A percentile compares a stretch with the other conserved stretches of the same genome.
Evolutionary conservation across 2,329 filamentous ascomycete genomes (phyloP).

Genomic region (Fusarium sp.): DNA sequence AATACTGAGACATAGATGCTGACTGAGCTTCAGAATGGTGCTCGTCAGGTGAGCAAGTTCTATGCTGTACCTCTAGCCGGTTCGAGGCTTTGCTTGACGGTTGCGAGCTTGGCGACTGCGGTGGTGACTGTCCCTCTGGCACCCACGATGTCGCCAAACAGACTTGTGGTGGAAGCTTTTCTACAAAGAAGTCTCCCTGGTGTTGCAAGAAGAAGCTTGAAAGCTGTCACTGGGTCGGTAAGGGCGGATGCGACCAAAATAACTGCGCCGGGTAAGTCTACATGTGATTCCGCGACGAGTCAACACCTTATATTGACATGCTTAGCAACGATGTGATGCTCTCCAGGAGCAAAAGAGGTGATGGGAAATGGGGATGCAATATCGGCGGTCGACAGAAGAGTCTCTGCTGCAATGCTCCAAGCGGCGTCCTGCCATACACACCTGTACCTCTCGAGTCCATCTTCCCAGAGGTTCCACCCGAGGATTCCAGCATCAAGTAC

Average conservation of each 20-base stretch:
- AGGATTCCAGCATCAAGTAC: too few species aligned
- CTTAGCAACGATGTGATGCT: conserved; percentile 1
- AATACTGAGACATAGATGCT: conserved; percentile 2
- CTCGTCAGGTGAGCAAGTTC: conserved; percentile 3
- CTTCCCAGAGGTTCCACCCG: conserved; percentile 1
- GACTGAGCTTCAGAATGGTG: neutral
- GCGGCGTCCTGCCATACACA: neutral
- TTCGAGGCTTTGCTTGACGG: conserved; percentile 7
- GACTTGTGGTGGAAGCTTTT: conserved; percentile 1
- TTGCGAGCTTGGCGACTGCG: conserved; percentile 4
- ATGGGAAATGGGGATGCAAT: too few species aligned
- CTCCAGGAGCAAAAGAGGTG: neutral
- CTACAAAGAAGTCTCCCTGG: too few species aligned
- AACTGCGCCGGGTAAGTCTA: conserved; percentile 8
- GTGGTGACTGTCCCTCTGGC: conserved; percentile 5
- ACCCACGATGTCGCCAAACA: neutral
- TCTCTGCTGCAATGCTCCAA: conserved; percentile 5
- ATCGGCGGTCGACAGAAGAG: too few species aligned
- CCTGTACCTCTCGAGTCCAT: neutral
- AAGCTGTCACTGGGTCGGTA: conserved; percentile 11
- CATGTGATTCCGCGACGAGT: neutral
- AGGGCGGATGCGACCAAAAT: conserved; percentile 5
- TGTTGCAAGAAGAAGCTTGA: conserved; percentile 12
- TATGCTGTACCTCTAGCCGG: conserved; percentile 1
- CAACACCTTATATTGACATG: neutral